Percentiles rank a stretch among this genome's conserved stretches.
Evolutionary conservation across 2,329 filamentous ascomycete genomes (phyloP).

Genomic region (Clarireedia hainanense): DNA sequence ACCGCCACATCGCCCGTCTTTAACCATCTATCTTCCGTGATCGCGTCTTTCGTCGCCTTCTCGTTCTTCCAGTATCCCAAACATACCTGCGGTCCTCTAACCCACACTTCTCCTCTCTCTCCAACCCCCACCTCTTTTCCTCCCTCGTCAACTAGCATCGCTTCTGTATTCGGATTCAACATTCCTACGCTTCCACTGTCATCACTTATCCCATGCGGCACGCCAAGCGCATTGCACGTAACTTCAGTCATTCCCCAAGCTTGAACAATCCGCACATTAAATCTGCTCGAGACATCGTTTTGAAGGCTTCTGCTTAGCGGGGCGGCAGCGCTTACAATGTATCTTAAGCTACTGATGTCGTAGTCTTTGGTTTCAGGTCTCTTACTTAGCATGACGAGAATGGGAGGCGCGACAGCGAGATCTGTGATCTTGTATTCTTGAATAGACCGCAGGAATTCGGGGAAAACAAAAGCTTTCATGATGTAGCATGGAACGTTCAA

Average conservation of each 20-base stretch:
- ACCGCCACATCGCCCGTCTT: conserved; percentile 51
- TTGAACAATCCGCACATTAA: too few species aligned
- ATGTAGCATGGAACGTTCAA: conserved; percentile 40
- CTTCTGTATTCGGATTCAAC: too few species aligned
- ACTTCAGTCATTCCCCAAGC: too few species aligned
- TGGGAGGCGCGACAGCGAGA: conserved; percentile 48
- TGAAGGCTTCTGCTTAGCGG: conserved; percentile 32
- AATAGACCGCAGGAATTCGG: conserved; percentile 43
- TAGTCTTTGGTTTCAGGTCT: conserved; percentile 41
- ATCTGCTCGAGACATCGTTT: too few species aligned
- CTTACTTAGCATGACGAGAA: conserved; percentile 52
- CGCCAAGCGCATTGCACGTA: too few species aligned
- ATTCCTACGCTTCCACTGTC: too few species aligned
- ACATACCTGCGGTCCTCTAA: conserved; percentile 38
- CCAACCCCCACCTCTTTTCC: conserved; percentile 31
- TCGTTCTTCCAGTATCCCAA: conserved; percentile 34
- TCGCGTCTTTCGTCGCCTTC: conserved; percentile 30
- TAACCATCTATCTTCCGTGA: conserved; percentile 38
- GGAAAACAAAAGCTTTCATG: conserved; percentile 48
- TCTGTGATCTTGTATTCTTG: conserved; percentile 45
- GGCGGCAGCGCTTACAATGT: conserved; percentile 45
- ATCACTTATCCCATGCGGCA: too few species aligned
- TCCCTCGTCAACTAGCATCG: too few species aligned
- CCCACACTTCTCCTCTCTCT: conserved; percentile 36
- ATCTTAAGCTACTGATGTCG: conserved; percentile 42